Evolutionary conservation across 805 yeast genomes (phyloP).

Genomic region (Metschnikowia picachoensis): DNA sequence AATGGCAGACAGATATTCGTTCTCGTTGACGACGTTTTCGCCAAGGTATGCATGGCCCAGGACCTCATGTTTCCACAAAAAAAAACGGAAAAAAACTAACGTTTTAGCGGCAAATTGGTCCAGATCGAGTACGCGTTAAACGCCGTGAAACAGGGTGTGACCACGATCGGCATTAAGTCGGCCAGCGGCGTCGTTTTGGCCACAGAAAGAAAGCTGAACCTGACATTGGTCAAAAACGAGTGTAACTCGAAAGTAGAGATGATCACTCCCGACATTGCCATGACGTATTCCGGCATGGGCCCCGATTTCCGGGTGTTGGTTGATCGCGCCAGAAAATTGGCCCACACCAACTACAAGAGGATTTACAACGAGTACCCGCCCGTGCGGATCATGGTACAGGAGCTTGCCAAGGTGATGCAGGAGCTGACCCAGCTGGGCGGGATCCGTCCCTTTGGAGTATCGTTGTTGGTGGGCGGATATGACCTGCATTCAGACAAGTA

Average conservation of each 20-base stretch:
- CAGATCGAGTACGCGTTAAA: slow-evolving; percentile 97
- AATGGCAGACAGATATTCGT: slow-evolving; percentile 98
- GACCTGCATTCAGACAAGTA: slow-evolving; percentile 68
- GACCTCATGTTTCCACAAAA: not conserved
- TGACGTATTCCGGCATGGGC: slow-evolving; percentile 98
- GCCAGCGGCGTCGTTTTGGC: slow-evolving; percentile 96
- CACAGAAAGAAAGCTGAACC: slow-evolving; percentile 86
- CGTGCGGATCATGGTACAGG: slow-evolving; percentile 87
- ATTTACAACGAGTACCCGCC: slow-evolving; percentile 97
- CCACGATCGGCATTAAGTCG: slow-evolving; percentile 89
- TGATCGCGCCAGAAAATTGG: slow-evolving; percentile 88
- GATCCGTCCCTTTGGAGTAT: slow-evolving; percentile 98
- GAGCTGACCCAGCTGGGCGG: slow-evolving; percentile 99
- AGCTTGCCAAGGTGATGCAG: slow-evolving; percentile 94
- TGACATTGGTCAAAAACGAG: slow-evolving; percentile 71
- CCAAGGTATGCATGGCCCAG: slow-evolving; percentile 65
- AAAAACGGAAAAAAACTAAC: slow-evolving; percentile 19
- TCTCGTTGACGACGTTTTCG: slow-evolving; percentile 94
- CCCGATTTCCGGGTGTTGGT: slow-evolving; percentile 95
- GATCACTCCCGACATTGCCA: slow-evolving; percentile 93
- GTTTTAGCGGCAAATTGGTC: slow-evolving; percentile 84
- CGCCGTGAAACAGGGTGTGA: slow-evolving; percentile 97
- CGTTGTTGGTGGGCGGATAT: slow-evolving; percentile 88
- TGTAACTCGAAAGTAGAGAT: slow-evolving; percentile 73
- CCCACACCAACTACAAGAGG: slow-evolving; percentile 90